phyloP scores from a whole-genome alignment of 768 basidiomycete species.

The Lactifluus subvellereus region DNA sequence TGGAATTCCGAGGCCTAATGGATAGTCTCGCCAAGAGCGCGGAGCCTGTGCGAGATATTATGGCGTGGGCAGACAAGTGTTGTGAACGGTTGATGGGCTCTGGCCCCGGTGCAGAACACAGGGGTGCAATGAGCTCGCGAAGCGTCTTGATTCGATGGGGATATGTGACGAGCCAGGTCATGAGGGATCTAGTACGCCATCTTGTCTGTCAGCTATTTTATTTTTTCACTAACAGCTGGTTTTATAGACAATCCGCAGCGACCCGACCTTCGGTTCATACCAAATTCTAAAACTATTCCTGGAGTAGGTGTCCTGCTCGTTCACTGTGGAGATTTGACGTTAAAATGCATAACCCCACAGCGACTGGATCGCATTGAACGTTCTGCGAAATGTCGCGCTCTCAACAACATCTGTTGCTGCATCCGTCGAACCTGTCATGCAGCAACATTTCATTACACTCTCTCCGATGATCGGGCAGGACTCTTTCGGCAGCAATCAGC shows the following conservation, averaged over 20 bases:
- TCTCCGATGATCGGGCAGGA: conserved; percentile 91
- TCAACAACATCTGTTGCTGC: conserved; percentile 90
- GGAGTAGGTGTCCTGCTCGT: conserved; percentile 50
- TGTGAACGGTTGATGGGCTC: conserved; percentile 80
- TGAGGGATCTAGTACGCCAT: conserved; percentile 75
- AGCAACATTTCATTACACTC: conserved; percentile 80
- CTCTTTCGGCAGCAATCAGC: conserved; percentile 51
- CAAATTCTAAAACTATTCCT: conserved; percentile 88
- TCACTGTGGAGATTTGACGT: conserved; percentile 20
- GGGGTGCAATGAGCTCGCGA: conserved; percentile 77
- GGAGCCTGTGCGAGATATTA: conserved; percentile 81
- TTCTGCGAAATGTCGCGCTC: conserved; percentile 77
- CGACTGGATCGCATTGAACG: conserved; percentile 90
- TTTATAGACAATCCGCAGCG: conserved; percentile 78
- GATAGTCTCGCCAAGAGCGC: conserved; percentile 63
- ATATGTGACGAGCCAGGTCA: conserved; percentile 88
- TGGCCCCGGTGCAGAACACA: conserved; percentile 58
- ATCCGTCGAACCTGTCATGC: conserved; percentile 87
- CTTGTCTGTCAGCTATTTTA: neutral
- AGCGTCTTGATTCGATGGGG: conserved; percentile 88
- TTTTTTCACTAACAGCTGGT: neutral
- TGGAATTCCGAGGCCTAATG: conserved; percentile 75
- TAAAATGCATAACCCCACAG: conserved; percentile 36
- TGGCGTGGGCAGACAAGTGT: conserved; percentile 90
- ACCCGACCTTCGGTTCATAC: conserved; percentile 89